A percentile compares a stretch with the other conserved stretches of the same genome.
Conservation (phyloP, 345 rosid species). For the Firmiana major region DNA sequence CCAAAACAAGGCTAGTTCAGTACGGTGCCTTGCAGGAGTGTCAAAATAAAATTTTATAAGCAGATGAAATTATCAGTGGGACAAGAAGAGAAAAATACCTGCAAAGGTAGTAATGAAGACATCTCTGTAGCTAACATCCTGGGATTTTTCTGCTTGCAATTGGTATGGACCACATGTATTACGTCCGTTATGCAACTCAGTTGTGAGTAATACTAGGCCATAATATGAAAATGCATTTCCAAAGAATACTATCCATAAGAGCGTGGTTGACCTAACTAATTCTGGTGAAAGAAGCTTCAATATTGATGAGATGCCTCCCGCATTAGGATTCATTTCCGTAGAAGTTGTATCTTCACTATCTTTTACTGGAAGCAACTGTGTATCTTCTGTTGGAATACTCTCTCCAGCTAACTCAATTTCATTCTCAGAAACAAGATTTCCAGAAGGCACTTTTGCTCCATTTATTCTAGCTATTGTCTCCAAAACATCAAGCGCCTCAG, state of each 20-base stretch:
- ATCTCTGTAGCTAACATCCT: slow-evolving; percentile 53
- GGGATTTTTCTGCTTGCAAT: slow-evolving; percentile 25
- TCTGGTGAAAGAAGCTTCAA: slow-evolving; percentile 63
- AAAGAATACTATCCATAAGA: slow-evolving; percentile 79
- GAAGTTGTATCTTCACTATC: slow-evolving; percentile 22
- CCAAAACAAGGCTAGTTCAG: slow-evolving; percentile 20
- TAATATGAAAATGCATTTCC: slow-evolving; percentile 91
- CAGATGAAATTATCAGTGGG: slow-evolving; percentile 1
- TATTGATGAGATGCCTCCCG: slow-evolving; percentile 38
- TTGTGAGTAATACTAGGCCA: slow-evolving; percentile 85
- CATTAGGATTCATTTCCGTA: slow-evolving; percentile 35
- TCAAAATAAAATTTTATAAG: not conserved
- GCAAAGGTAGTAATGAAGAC: slow-evolving; percentile 86
- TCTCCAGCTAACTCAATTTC: slow-evolving; percentile 42
- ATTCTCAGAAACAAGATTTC: slow-evolving; percentile 58
- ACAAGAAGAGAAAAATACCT: slow-evolving; percentile 33
- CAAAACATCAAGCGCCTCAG: slow-evolving; percentile 58
- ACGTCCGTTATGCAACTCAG: slow-evolving; percentile 62
- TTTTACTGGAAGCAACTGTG: slow-evolving; percentile 33
- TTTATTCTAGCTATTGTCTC: slow-evolving; percentile 62
- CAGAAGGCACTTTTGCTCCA: slow-evolving; percentile 53
- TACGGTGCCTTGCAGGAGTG: not conserved
- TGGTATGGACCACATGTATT: slow-evolving; percentile 35
- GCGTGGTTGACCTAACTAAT: slow-evolving; percentile 62
- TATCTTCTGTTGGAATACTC: slow-evolving; percentile 34